Evolutionary conservation across 2,329 filamentous ascomycete genomes (phyloP).

Genomic region (Phoma herbarum): DNA sequence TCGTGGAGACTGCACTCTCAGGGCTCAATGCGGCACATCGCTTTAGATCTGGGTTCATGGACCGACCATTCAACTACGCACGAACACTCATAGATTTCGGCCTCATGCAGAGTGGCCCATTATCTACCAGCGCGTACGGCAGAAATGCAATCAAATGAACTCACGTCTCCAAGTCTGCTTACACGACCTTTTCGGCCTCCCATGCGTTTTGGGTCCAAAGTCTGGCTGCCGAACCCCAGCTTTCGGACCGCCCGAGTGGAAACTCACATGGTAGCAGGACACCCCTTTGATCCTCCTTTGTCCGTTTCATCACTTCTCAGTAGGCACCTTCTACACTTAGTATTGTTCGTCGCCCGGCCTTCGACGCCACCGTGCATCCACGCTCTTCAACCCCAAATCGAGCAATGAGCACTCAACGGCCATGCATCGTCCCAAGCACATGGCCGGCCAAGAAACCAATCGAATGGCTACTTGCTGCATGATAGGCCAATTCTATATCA

Average conservation of each 20-base stretch:
- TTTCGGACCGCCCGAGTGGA: background rate
- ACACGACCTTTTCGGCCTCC: background rate
- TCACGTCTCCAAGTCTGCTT: too few species aligned
- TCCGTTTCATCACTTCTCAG: background rate
- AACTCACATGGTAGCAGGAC: background rate
- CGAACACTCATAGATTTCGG: too few species aligned
- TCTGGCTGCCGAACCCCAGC: background rate
- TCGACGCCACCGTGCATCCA: background rate
- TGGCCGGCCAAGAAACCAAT: background rate
- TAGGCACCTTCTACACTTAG: background rate
- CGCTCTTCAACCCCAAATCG: background rate
- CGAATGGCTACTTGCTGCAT: background rate
- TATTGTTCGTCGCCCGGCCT: constrained; percentile 11
- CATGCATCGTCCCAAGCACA: background rate
- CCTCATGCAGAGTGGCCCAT: too few species aligned
- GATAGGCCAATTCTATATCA: background rate
- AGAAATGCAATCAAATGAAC: too few species aligned
- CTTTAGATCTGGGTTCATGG: too few species aligned
- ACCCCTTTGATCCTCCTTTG: constrained; percentile 7
- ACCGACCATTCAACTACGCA: too few species aligned
- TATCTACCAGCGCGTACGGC: too few species aligned
- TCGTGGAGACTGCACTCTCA: background rate
- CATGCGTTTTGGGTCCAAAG: background rate
- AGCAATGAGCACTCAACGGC: background rate
- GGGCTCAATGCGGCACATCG: background rate